Base-by-base conservation (phyloP, 2,329 filamentous ascomycete species). In the Aspergillus pseudoviridinutans region DNA sequence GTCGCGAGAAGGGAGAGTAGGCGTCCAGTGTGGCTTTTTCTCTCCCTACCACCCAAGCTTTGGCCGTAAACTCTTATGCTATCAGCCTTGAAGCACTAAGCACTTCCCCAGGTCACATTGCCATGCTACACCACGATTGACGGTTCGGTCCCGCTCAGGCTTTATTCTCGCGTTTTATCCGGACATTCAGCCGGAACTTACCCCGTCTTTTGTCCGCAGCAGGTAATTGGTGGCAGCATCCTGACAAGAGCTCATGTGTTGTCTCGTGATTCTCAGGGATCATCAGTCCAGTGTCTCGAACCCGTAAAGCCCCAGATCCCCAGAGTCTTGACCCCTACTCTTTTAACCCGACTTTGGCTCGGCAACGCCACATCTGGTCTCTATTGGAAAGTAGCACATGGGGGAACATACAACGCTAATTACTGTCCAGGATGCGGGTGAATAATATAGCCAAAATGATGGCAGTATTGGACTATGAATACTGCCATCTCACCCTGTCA, bases 391-490 rank as follows among this genome's bases (percentile, higher is more conserved):
- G 46, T n/a, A 32, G 28, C 25, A 49, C 28, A 50, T 42, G 25
- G 41, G 35, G 25, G 25, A 20, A 46, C 51, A 46, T 53, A 29
- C 51, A 32, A 53, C 50, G 27, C 8, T 35, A 53, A 44, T 44
- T 41, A 50, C 52, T 24, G 49, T 27, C 42, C 42, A 46, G 8
- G n/a, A 17, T 29, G 42, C 17, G 20, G 41, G 38, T 42, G 41
- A 57, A 29, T 49, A 53, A 17, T 49, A 53, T 57, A 57, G 55
- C 55, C 50, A 44, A 53, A 57, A 57, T 53, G 41, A 24, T 50
- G 38, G 35, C 49, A 35, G 22, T 27, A 12, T 12, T 20, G 32
- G 46, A 27, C 12, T 44, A 49, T 53, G 50, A 56, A 51, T 49
- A 27, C 55, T n/a, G 5, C 42, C 20, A 14, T 46, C 42, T 12